Percentiles rank a stretch among this genome's conserved stretches.
Evolutionary conservation across 805 yeast genomes (phyloP).

Genomic region (Metahyphopichia silvanorum): DNA sequence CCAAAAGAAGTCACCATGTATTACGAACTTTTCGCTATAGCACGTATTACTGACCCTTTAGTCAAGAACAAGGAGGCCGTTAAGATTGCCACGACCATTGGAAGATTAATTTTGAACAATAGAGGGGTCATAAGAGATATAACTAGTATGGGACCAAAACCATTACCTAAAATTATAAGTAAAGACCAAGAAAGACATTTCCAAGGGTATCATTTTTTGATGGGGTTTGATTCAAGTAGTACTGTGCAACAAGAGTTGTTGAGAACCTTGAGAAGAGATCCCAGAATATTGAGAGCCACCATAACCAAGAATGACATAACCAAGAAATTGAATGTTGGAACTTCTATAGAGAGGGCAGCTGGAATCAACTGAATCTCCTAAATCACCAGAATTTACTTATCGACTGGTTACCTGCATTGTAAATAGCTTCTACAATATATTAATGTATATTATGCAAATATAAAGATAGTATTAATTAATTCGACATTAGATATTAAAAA

Average conservation of each 20-base stretch:
- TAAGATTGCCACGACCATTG: constrained; percentile 60
- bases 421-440: too few species aligned
- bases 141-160: constrained; percentile 72
- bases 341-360: constrained; percentile 49
- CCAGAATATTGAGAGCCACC: constrained; percentile 81
- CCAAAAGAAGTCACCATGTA: constrained; percentile 48
- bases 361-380: background rate
- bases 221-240: constrained; percentile 83
- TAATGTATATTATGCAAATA: too few species aligned
- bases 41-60: constrained; percentile 68
- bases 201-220: constrained; percentile 83
- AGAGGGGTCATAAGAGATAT: constrained; percentile 92
- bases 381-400: too few species aligned
- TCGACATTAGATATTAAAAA: too few species aligned
- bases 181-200: constrained; percentile 88
- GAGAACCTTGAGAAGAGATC: constrained; percentile 80
- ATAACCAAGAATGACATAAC: constrained; percentile 61
- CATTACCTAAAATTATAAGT: constrained; percentile 75
- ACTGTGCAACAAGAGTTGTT: constrained; percentile 83
- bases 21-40: constrained; percentile 86
- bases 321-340: constrained; percentile 51
- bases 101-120: constrained; percentile 76
- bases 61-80: constrained; percentile 38
- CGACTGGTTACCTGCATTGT: background rate
- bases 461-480: too few species aligned